Evolutionary conservation across 192 early-diverging fungal species (phyloP).

Genomic region (Podila clonocystis): DNA sequence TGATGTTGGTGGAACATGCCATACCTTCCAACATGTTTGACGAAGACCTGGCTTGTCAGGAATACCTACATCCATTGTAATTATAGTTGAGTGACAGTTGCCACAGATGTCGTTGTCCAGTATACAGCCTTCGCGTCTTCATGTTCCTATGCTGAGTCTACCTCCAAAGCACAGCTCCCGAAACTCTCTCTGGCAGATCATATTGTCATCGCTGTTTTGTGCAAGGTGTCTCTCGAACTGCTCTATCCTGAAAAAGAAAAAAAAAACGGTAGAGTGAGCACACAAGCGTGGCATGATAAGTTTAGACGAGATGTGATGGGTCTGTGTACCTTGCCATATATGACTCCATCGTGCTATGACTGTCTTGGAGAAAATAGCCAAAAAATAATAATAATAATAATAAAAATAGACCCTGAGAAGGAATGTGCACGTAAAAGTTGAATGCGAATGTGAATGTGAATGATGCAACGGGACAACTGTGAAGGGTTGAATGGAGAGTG

Average conservation of each 20-base stretch:
- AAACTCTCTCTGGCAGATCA: constrained; percentile 23
- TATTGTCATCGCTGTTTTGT: constrained; percentile 9
- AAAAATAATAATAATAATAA: too few species aligned
- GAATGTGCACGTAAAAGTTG: too few species aligned
- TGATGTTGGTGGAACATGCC: too few species aligned
- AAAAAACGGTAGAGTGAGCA: background rate
- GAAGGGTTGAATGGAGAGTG: too few species aligned
- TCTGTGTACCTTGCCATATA: constrained; percentile 39
- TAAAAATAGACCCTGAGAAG: too few species aligned
- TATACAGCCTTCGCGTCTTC: background rate
- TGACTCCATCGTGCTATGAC: too few species aligned
- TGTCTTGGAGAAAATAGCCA: too few species aligned
- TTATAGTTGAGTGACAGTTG: background rate
- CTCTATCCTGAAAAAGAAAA: constrained; percentile 15
- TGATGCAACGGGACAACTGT: too few species aligned
- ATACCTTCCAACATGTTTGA: constrained; percentile 73
- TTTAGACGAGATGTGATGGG: too few species aligned
- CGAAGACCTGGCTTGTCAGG: constrained; percentile 74
- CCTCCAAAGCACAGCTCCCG: constrained; percentile 43
- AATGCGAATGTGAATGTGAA: too few species aligned
- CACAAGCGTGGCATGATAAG: too few species aligned
- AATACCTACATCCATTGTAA: constrained; percentile 61
- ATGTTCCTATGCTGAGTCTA: background rate
- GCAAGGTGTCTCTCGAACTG: constrained; percentile 29
- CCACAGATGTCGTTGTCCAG: too few species aligned